Base-by-base conservation (phyloP, 108 stramenopile genomes). In the Ochromonas danica region DNA sequence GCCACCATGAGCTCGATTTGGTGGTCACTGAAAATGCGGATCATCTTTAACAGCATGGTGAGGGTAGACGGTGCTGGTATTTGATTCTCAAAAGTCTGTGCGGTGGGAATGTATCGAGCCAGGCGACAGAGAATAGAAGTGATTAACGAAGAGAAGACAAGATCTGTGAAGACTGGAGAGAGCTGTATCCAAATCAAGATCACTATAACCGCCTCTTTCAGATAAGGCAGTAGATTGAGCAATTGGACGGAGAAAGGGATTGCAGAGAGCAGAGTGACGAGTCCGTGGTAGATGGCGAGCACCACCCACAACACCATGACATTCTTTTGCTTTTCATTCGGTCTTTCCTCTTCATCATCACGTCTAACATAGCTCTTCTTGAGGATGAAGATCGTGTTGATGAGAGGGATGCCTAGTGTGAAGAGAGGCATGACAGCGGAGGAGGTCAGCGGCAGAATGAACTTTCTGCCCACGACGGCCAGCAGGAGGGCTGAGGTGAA, bases 371-470 rank as follows among this genome's bases (percentile, higher is more conserved):
- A 31, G 6, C 10, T 35, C 51, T 57, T 70, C 67, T 22, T 38
- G 14, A 10, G 67, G 40, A 41, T 38, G 6, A 36, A 27, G 72
- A 57, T 27, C 17, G 43, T 75, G 6, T 17, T 6, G 6, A 57
- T 60, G 6, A 75, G 10, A 14, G 72, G 72, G 6, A 60, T 60
- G 31, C 14, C 72, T 27, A 75, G 40, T 36, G 72, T 75, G 31
- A 75, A 75, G 3, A 75, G 31, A 10, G 72, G 40, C 51, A 75
- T 45, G 14, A 75, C 40, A 6, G 17, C 22, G 40, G 67, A 14
- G 36, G 67, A 70, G 3, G 72, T 57, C 3, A 75, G 38, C 10
- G 72, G 72, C 36, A 75, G 36, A 75, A 75, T 45, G 51, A 75
- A 75, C 51, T 75, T 75, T 22, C 38, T 75, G 6, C 72, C 72